phyloP scores from a whole-genome alignment of 805 yeast genomes.

The Brettanomyces naardenensis region DNA sequence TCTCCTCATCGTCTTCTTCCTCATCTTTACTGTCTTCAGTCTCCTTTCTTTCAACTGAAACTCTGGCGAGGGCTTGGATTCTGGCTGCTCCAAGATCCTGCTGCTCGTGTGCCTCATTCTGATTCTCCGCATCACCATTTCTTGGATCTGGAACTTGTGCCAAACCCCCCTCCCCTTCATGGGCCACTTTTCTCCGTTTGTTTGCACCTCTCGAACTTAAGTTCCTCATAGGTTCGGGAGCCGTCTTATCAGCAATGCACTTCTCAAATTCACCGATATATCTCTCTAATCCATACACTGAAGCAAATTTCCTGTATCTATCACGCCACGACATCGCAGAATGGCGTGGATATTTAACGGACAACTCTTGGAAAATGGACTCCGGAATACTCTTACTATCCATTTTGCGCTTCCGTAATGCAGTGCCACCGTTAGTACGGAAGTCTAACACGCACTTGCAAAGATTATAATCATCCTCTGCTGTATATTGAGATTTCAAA shows the following conservation, averaged over 20 bases:
- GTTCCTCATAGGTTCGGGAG: slow-evolving; percentile 53
- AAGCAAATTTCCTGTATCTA: slow-evolving; percentile 63
- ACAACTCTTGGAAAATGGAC: slow-evolving; percentile 32
- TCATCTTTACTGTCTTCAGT: slow-evolving; percentile 3
- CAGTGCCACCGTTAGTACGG: slow-evolving; percentile 11
- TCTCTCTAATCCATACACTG: slow-evolving; percentile 51
- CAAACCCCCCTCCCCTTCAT: neutral
- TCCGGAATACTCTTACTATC: slow-evolving; percentile 25
- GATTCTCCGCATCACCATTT: neutral
- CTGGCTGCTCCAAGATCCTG: slow-evolving; percentile 1
- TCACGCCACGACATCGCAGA: slow-evolving; percentile 76
- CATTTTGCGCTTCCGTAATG: slow-evolving; percentile 11
- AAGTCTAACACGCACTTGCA: slow-evolving; percentile 30
- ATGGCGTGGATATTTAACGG: slow-evolving; percentile 41
- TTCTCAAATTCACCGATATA: slow-evolving; percentile 47
- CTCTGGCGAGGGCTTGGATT: slow-evolving; percentile 20
- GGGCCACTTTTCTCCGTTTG: neutral
- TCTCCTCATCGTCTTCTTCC: neutral
- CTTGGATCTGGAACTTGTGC: neutral
- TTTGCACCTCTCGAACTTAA: slow-evolving; percentile 39
- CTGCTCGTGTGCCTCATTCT: neutral
- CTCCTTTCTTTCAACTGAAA: slow-evolving; percentile 20
- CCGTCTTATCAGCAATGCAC: slow-evolving; percentile 27
- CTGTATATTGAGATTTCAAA: slow-evolving; percentile 55
- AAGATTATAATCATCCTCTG: slow-evolving; percentile 59